These are phyloP conservation scores for Heliophila coronopifolia DNA, from an alignment of 441 rosid species.

Conservation along the genomic window DNA sequence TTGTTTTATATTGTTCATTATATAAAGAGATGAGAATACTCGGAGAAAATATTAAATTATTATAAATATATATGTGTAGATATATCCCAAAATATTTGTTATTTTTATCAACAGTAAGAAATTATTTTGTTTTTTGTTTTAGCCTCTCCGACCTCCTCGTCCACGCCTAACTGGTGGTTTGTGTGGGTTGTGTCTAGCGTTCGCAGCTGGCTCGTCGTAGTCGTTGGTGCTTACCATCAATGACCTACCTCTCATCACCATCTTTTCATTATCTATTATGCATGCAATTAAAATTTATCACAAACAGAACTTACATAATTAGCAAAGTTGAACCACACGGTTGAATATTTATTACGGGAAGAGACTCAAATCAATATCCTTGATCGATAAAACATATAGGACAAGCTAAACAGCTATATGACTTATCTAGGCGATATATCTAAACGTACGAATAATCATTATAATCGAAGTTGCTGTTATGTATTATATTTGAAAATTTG, in stretches of 20 bases:
- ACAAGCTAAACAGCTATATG: too few relatives aligned
- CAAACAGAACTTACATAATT: neutral
- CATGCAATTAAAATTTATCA: constrained; percentile 2
- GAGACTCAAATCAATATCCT: neutral
- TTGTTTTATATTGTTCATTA: too few relatives aligned
- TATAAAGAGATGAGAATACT: too few relatives aligned
- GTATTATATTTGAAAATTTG: neutral
- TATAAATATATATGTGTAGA: too few relatives aligned
- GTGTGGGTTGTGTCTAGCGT: constrained; percentile 52
- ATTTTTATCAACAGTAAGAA: too few relatives aligned
- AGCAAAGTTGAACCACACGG: neutral
- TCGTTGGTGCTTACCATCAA: constrained; percentile 38
- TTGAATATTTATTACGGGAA: neutral
- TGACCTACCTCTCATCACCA: constrained; percentile 33
- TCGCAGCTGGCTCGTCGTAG: constrained; percentile 45
- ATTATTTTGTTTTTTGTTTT: too few relatives aligned
- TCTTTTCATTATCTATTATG: constrained; percentile 22
- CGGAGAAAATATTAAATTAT: too few relatives aligned
- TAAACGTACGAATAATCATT: too few relatives aligned
- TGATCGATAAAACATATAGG: too few relatives aligned
- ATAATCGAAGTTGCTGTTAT: neutral
- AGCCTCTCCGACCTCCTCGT: constrained; percentile 31
- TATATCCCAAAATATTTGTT: too few relatives aligned
- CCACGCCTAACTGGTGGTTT: constrained; percentile 40
- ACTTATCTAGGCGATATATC: too few relatives aligned